These are phyloP conservation scores for Candida nonsorbophila DNA, from an alignment of 805 yeast species.

Conservation along the genomic window DNA sequence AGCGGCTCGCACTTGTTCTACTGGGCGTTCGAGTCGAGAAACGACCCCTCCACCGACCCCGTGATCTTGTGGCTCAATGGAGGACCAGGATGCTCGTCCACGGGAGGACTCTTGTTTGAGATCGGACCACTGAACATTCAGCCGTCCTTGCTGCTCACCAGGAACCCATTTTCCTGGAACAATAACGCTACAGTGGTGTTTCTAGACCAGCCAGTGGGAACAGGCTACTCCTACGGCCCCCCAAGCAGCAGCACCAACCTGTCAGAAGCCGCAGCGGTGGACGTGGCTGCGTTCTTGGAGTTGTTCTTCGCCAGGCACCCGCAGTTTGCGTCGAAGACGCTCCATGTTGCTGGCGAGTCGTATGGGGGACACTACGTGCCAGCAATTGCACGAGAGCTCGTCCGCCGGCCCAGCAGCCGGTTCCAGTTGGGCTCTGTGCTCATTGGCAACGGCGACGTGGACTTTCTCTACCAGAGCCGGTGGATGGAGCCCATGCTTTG, in stretches of 20 bases:
- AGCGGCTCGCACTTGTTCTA: conserved; percentile 47
- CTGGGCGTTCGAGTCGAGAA: conserved; percentile 29
- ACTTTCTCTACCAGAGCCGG: conserved; percentile 65
- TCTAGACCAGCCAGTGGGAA: conserved; percentile 24
- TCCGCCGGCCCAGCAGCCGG: conserved; percentile 29
- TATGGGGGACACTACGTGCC: conserved; percentile 42
- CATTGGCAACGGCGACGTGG: conserved; percentile 90
- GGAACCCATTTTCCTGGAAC: conserved; percentile 25
- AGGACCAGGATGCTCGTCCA: conserved; percentile 27
- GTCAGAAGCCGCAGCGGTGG: conserved; percentile 22
- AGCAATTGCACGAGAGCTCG: conserved; percentile 32
- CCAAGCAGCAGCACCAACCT: too few species aligned
- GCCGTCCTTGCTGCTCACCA: conserved; percentile 16
- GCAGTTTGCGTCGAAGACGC: conserved; percentile 12
- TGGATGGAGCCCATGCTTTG: conserved; percentile 88
- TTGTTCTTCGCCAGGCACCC: conserved; percentile 27
- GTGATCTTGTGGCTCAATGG: conserved; percentile 27
- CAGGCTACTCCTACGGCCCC: conserved; percentile 18
- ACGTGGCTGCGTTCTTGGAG: conserved; percentile 24
- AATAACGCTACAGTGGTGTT: conserved; percentile 30
- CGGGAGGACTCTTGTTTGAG: conserved; percentile 25
- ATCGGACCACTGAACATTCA: conserved; percentile 23
- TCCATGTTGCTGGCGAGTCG: conserved; percentile 36
- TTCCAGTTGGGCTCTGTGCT: conserved; percentile 66
- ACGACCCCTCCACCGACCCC: conserved; percentile 26